Base-by-base conservation (phyloP, 2,329 filamentous ascomycete genomes). In the Septoria linicola region DNA sequence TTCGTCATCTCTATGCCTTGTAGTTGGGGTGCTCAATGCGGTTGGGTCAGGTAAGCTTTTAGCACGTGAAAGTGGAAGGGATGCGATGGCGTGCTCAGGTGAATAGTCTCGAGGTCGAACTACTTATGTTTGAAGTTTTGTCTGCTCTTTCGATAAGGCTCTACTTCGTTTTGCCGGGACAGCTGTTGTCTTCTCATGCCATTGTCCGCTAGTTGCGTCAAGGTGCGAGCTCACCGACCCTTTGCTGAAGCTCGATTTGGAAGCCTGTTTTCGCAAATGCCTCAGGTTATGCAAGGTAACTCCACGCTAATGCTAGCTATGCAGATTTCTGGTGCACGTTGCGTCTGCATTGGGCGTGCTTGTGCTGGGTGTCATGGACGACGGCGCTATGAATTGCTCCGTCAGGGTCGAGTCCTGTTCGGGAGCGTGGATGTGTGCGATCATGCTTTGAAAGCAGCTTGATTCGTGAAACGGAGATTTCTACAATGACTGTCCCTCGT, bases 51-150 rank as follows among this genome's bases (percentile, higher is more conserved):
- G 14, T 19, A 20, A 37, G 31, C 14, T n/a, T 20, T 34, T 43
- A 27, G 37, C 40, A 31, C 17, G 35, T 45, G 35, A 46, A 34
- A 27, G 41, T 31, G 31, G 39, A 21, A 32, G 10, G 42, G 21
- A 14, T 13, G 17, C 21, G 5, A 50, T 50, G 30, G 48, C 25
- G 48, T 50, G 48, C 35, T 46, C 19, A 4, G 5, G 13, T 32
- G 19, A 23, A 34, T 21, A 3, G 14, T 14, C 16, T n/a, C 5
- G 14, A 21, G 11, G 6, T 5, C 11, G 31, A 21, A 44, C 39
- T 19, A 43, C 35, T 50, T 40, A 31, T 8, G 19, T 2, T 8
- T 14, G 4, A 21, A 21, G 13, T 6, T 14, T n/a, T 14, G 13
- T 11, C 7, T 8, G 20, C 8, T 36, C 16, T 30, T 30, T 16